Evolutionary conservation across 441 rosid genomes (phyloP).

Genomic region (Hura crepitans): DNA sequence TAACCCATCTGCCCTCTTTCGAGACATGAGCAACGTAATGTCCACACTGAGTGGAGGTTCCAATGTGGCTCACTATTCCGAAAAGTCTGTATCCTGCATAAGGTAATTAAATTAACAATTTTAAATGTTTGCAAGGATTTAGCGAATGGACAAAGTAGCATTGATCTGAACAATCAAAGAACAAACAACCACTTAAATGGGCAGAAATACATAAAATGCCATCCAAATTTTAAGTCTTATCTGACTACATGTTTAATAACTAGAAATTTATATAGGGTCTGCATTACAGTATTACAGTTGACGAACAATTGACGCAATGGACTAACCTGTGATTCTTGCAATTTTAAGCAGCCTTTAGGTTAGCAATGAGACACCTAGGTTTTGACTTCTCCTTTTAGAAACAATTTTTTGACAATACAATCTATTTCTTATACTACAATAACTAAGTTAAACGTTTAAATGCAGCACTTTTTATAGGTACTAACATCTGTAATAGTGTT

Average conservation of each 20-base stretch:
- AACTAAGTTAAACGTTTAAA: not conserved
- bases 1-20: conserved; percentile 88
- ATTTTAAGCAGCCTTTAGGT: not conserved
- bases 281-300: not conserved
- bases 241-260: not conserved
- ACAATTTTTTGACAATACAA: not conserved
- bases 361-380: not conserved
- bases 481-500: not conserved
- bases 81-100: conserved; percentile 76
- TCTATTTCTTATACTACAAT: not conserved
- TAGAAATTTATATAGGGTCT: not conserved
- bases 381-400: not conserved
- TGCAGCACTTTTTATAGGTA: conserved; percentile 4
- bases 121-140: not conserved
- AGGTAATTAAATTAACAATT: not conserved
- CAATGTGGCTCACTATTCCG: conserved; percentile 92
- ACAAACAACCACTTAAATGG: not conserved
- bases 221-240: not conserved
- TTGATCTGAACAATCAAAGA: not conserved
- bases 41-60: conserved; percentile 89
- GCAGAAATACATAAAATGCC: too few relatives aligned
- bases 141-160: not conserved
- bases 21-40: conserved; percentile 91
- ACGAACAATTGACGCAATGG: not conserved
- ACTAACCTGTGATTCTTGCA: not conserved